These are phyloP conservation scores for Mucor racemosus DNA, from an alignment of 371 early-diverging fungal genomes.

Conservation along the genomic window DNA sequence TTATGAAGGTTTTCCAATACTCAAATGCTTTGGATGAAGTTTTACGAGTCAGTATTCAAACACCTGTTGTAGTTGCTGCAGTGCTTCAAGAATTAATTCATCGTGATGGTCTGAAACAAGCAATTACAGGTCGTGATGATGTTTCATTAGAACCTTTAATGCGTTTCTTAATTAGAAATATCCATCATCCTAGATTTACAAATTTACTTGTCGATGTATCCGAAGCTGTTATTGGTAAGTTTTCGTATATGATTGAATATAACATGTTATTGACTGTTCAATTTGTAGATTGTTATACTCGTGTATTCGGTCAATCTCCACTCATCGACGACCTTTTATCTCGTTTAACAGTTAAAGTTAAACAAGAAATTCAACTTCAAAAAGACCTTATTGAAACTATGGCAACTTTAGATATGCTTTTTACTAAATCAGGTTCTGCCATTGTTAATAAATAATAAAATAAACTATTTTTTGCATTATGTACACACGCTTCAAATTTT, in stretches of 20 bases:
- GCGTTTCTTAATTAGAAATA: conserved; percentile 76
- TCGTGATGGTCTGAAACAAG: conserved; percentile 78
- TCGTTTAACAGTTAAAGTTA: conserved; percentile 69
- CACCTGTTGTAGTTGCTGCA: conserved; percentile 64
- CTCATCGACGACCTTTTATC: conserved; percentile 70
- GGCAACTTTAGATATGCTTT: conserved; percentile 84
- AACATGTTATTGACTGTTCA: background rate
- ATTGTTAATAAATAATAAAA: conserved; percentile 20
- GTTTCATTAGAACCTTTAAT: conserved; percentile 80
- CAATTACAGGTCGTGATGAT: conserved; percentile 90
- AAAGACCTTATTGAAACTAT: conserved; percentile 72
- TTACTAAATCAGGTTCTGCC: conserved; percentile 42
- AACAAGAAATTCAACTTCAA: conserved; percentile 76
- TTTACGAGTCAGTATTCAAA: conserved; percentile 52
- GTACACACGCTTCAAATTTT: background rate
- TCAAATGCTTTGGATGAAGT: conserved; percentile 87
- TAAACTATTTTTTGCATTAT: background rate
- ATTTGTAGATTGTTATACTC: conserved; percentile 76
- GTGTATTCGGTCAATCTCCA: conserved; percentile 79
- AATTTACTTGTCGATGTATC: conserved; percentile 79
- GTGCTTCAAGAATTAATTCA: conserved; percentile 89
- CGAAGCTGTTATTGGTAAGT: conserved; percentile 72
- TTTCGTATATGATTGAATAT: background rate
- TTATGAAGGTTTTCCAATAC: conserved; percentile 83
- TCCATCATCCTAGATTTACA: conserved; percentile 80